phyloP scores from a whole-genome alignment of 306 rosid species.

The Sicyos baderoa region DNA sequence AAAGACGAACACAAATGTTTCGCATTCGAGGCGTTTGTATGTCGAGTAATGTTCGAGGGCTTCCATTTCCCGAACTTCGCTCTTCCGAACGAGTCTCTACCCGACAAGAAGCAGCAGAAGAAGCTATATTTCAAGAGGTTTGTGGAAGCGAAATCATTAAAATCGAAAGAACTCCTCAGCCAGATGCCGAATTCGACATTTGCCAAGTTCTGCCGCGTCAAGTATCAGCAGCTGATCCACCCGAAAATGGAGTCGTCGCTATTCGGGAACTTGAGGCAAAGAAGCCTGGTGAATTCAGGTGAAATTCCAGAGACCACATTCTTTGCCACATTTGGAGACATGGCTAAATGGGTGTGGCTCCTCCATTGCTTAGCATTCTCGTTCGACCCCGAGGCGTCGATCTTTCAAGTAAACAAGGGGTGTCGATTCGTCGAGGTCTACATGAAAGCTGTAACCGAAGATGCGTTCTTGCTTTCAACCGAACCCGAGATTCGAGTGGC shows the following conservation, averaged over 20 bases:
- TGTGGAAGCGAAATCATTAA: constrained; percentile 51
- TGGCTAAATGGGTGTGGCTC: constrained; percentile 83
- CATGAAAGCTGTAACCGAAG: constrained; percentile 78
- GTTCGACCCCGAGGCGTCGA: constrained; percentile 47
- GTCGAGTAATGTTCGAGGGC: constrained; percentile 67
- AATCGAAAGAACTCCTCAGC: constrained; percentile 39
- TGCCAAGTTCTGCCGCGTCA: constrained; percentile 53
- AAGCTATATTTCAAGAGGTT: constrained; percentile 47
- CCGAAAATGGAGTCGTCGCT: constrained; percentile 71
- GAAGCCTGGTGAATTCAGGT: constrained; percentile 48
- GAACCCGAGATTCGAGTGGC: constrained; percentile 58
- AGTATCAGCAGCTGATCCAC: constrained; percentile 59
- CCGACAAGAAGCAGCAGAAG: constrained; percentile 26
- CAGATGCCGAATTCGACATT: constrained; percentile 50
- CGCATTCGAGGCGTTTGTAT: constrained; percentile 62
- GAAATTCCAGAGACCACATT: constrained; percentile 48
- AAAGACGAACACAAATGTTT: constrained; percentile 70
- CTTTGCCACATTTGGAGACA: constrained; percentile 57
- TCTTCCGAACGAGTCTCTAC: constrained; percentile 33
- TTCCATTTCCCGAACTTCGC: constrained; percentile 60
- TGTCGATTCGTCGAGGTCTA: constrained; percentile 76
- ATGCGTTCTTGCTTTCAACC: constrained; percentile 29
- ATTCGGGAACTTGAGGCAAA: constrained; percentile 49
- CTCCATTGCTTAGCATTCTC: constrained; percentile 80
- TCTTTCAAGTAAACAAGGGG: constrained; percentile 65